phyloP scores from a whole-genome alignment of 352 stramenopile genomes.

The Phytophthora europaea region DNA sequence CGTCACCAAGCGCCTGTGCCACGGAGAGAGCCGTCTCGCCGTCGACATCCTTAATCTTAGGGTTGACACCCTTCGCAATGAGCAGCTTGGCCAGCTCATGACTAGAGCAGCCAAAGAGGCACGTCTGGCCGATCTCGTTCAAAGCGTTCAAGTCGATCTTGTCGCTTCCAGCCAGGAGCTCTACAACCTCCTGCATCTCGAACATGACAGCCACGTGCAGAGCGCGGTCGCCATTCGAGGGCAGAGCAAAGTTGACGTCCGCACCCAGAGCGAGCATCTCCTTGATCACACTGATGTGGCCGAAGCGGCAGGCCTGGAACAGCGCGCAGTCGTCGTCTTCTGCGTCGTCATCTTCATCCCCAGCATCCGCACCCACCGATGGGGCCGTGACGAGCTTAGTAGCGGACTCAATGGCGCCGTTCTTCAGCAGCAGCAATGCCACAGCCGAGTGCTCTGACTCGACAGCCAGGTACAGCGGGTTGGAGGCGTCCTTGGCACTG shows the following conservation, averaged over 20 bases:
- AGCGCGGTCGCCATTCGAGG: conserved; percentile 71
- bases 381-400: conserved; percentile 70
- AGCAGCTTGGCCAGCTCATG: conserved; percentile 74
- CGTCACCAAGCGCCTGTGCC: conserved; percentile 77
- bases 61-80: conserved; percentile 71
- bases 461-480: conserved; percentile 78
- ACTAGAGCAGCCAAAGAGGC: conserved; percentile 85
- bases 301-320: conserved; percentile 81
- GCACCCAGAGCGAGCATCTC: conserved; percentile 79
- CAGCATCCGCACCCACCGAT: conserved; percentile 42
- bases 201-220: conserved; percentile 88
- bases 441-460: conserved; percentile 81
- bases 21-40: conserved; percentile 79
- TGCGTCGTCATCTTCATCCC: conserved; percentile 45
- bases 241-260: conserved; percentile 78
- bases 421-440: conserved; percentile 75
- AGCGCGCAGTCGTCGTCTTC: conserved; percentile 79
- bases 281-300: conserved; percentile 74
- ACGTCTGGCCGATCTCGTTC: conserved; percentile 81
- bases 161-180: conserved; percentile 64
- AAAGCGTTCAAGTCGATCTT: conserved; percentile 71
- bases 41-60: conserved; percentile 68
- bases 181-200: conserved; percentile 85
- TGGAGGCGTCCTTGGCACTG: conserved; percentile 55
- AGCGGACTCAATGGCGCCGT: conserved; percentile 72